A percentile compares a stretch with the other conserved stretches of the same genome.
These are phyloP conservation scores for Diddensiella transvaalensis DNA, from an alignment of 805 yeast species.

Conservation along the genomic window DNA sequence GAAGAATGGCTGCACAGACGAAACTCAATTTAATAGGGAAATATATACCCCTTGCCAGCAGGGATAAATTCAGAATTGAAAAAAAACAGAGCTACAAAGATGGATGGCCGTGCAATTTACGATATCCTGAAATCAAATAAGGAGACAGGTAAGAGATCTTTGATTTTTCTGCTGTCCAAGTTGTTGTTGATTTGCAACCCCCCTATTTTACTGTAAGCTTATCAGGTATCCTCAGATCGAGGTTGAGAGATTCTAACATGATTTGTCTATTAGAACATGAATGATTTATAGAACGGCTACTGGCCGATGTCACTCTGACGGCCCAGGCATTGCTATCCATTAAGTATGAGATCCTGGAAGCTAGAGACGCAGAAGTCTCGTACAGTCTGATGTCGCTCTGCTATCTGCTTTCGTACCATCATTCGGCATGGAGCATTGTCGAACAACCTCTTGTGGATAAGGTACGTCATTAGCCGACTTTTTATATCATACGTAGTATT, in stretches of 20 bases:
- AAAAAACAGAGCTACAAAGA: too few relatives aligned
- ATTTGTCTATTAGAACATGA: neutral
- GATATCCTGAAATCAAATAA: conserved; percentile 16
- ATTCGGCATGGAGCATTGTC: conserved; percentile 22
- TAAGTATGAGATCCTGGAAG: conserved; percentile 25
- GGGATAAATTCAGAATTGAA: too few relatives aligned
- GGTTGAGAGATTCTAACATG: neutral
- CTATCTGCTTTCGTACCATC: conserved; percentile 14
- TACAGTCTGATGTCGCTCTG: conserved; percentile 20
- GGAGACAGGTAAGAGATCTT: conserved; percentile 8
- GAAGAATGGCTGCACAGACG: too few relatives aligned
- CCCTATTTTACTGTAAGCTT: neutral
- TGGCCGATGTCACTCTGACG: conserved; percentile 21
- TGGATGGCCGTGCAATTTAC: conserved; percentile 19
- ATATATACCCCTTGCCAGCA: too few relatives aligned
- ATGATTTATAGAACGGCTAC: conserved; percentile 14
- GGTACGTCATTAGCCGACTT: conserved; percentile 9
- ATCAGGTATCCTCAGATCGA: neutral
- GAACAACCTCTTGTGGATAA: conserved; percentile 21
- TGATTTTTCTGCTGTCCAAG: neutral
- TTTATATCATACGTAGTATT: too few relatives aligned
- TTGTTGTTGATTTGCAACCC: too few relatives aligned
- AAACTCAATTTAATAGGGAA: too few relatives aligned
- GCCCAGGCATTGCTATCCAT: conserved; percentile 23
- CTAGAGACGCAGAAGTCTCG: conserved; percentile 15